Evolutionary conservation across 2,329 filamentous ascomycete species (phyloP).

Genomic region (Pochonia chlamydosporia): DNA sequence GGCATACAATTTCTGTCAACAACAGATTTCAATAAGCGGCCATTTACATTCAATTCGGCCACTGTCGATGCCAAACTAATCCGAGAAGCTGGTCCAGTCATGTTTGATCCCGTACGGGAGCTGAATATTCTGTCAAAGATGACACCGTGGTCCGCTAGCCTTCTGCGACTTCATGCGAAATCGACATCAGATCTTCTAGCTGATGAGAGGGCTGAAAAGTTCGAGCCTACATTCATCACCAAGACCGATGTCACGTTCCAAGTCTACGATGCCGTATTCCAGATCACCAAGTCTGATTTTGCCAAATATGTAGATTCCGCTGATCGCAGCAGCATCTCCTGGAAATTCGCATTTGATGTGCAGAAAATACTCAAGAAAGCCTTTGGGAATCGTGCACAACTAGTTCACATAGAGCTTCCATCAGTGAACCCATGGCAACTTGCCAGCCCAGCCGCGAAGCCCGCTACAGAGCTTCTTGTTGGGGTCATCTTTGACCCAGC

Average conservation of each 20-base stretch:
- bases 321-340: conserved; percentile 37
- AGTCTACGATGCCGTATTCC: conserved; percentile 45
- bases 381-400: conserved; percentile 65
- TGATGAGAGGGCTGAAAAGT: conserved; percentile 69
- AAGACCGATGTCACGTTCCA: conserved; percentile 49
- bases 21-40: conserved; percentile 64
- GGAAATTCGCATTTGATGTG: conserved; percentile 49
- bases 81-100: conserved; percentile 52
- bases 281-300: conserved; percentile 26
- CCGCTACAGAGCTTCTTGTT: conserved; percentile 44
- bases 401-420: conserved; percentile 53
- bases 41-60: conserved; percentile 44
- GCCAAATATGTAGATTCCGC: conserved; percentile 19
- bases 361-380: conserved; percentile 64
- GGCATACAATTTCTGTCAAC: conserved; percentile 79
- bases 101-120: conserved; percentile 70
- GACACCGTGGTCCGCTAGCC: conserved; percentile 72
- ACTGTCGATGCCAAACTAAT: conserved; percentile 26
- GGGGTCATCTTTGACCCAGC: conserved; percentile 68
- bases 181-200: conserved; percentile 70
- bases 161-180: conserved; percentile 69
- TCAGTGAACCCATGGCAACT: conserved; percentile 25
- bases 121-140: conserved; percentile 90
- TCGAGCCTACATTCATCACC: conserved; percentile 76
- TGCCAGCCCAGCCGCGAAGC: conserved; percentile 12